These are phyloP conservation scores for Solanum appendiculatum DNA, from an alignment of 257 asterid species.

Conservation along the genomic window DNA sequence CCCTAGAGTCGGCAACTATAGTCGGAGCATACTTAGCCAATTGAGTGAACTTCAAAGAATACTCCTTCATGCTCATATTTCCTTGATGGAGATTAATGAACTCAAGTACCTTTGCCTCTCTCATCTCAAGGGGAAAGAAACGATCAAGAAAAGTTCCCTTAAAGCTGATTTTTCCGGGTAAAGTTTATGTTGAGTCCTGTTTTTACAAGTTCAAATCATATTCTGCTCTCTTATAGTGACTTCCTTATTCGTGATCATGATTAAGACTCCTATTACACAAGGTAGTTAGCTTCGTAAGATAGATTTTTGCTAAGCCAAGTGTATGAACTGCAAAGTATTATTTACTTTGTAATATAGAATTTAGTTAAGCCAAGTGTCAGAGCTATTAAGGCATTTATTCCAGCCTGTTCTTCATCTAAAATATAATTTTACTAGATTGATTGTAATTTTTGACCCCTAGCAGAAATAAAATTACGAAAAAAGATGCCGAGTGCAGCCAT, in stretches of 20 bases:
- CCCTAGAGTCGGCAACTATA: too few species aligned
- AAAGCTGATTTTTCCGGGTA: neutral
- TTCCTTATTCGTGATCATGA: neutral
- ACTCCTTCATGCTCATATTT: too few species aligned
- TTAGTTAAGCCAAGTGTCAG: neutral
- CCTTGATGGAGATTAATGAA: too few species aligned
- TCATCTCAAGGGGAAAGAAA: too few species aligned
- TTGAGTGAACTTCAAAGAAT: too few species aligned
- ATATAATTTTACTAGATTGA: neutral
- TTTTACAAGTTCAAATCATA: neutral
- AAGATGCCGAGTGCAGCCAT: neutral
- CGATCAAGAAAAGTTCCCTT: too few species aligned
- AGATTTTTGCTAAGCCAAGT: neutral
- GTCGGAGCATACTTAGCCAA: too few species aligned
- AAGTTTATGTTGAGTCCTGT: neutral
- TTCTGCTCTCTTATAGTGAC: neutral
- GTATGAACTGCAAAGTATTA: neutral
- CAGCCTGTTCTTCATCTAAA: neutral
- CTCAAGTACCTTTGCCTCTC: too few species aligned
- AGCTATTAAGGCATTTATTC: neutral
- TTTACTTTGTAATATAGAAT: neutral
- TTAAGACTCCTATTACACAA: neutral
- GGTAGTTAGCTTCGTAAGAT: neutral
- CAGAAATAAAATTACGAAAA: neutral
- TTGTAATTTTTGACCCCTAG: neutral